Conservation (phyloP, 257 asterid genomes). For the Fraxinus pennsylvanica region DNA sequence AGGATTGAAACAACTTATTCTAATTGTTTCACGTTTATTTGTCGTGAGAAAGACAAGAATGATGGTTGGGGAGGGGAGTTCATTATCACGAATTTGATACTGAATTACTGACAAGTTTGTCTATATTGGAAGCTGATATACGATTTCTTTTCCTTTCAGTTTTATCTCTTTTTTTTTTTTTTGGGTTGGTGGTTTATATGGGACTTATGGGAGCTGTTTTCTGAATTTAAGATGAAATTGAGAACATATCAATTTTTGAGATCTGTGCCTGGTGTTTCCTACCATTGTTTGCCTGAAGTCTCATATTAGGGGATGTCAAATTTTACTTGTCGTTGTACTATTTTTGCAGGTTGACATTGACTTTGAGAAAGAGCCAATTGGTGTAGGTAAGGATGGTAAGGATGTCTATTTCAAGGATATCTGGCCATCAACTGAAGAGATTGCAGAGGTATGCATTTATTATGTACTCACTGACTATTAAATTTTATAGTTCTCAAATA, state of each 20-base stretch:
- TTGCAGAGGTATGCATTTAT: slow-evolving; percentile 63
- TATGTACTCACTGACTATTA: neutral
- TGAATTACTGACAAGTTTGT: too few species aligned
- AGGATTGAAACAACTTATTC: neutral
- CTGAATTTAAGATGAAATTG: neutral
- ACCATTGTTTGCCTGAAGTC: neutral
- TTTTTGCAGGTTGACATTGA: slow-evolving; percentile 84
- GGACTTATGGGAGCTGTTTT: neutral
- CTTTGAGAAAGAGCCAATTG: slow-evolving; percentile 91
- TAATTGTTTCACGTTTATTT: neutral
- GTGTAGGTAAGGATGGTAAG: slow-evolving; percentile 80
- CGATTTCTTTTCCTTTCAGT: too few species aligned
- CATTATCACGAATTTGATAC: too few species aligned
- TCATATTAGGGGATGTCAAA: too few species aligned
- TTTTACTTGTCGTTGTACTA: neutral
- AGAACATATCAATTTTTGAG: neutral
- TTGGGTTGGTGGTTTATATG: neutral
- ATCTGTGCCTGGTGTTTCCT: slow-evolving; percentile 2
- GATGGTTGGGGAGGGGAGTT: neutral
- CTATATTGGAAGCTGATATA: neutral
- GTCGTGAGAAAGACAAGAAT: neutral
- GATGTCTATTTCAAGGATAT: slow-evolving; percentile 83
- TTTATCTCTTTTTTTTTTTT: neutral
- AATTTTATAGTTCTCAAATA: neutral
- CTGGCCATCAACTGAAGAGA: slow-evolving; percentile 93